Base-by-base conservation (phyloP, 192 early-diverging fungal genomes). In the Diversispora eburnea region DNA sequence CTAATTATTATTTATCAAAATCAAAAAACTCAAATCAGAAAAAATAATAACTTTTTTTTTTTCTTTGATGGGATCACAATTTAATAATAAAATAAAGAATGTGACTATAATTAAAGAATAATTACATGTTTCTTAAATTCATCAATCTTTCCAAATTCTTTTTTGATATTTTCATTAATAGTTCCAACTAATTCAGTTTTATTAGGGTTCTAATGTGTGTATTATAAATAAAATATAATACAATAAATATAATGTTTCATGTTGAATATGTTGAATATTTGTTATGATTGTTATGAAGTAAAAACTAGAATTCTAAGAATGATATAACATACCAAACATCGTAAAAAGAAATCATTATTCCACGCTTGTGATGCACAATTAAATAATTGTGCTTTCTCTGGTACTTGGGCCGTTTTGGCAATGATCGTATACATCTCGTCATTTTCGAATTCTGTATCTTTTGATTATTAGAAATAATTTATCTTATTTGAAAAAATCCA, bases 261-360 rank as follows among this genome's bases (percentile, higher is more conserved):
- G n/a, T n/a, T n/a, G n/a, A n/a, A n/a, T n/a, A n/a, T n/a, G n/a
- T n/a, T n/a, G n/a, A n/a, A n/a, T n/a, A n/a, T n/a, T n/a, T 33
- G 2, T 33, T 33, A 33, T 33, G 25, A 54, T 4, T 54, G 8
- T 54, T 17, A 54, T 4, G 51, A 3, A 15, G 12, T 17, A 54
- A 17, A 54, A 54, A 0, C 6, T 17, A 17, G 8, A 15, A 10
- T 15, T 15, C 3, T 52, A 15, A 15, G 17, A 17, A 17, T 13
- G 51, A 54, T 17, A 9, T 17, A 17, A 54, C 51, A 54, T 76
- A 79, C 81, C 78, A 82, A 72, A 10, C 77, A 54, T 45, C 73
- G 78, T 33, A 82, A 75, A 67, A 82, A 82, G 73, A 82, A 82
- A 77, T 82, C 81, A 55, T 82, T 82, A 75, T 82, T 82, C 76